phyloP scores from a whole-genome alignment of 2,329 filamentous ascomycete species.

The Mycosphaerella sp. region DNA sequence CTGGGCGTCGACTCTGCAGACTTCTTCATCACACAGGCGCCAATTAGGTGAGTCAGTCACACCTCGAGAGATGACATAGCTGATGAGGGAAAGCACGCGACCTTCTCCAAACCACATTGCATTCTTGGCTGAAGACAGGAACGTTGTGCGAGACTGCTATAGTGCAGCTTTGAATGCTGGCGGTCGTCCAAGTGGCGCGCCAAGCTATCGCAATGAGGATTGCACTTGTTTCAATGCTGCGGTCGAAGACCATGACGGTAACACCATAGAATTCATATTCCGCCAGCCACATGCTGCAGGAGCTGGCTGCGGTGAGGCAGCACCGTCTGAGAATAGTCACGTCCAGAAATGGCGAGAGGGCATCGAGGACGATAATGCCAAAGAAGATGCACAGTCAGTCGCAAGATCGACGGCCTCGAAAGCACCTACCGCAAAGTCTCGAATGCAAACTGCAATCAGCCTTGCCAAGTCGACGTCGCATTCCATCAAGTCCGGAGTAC shows the following conservation, averaged over 20 bases:
- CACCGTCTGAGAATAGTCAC: constrained; percentile 37
- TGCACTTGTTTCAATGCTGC: constrained; percentile 57
- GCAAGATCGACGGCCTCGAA: constrained; percentile 19
- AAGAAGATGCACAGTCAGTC: constrained; percentile 25
- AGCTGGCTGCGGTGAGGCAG: constrained; percentile 35
- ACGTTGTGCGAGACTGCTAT: constrained; percentile 66
- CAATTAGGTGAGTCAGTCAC: constrained; percentile 46
- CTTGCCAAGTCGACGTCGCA: constrained; percentile 25
- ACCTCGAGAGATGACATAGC: neutral
- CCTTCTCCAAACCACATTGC: constrained; percentile 40
- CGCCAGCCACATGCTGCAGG: constrained; percentile 35
- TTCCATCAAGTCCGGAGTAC: constrained; percentile 19
- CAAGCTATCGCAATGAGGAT: constrained; percentile 48
- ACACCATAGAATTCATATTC: constrained; percentile 73
- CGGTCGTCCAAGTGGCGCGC: constrained; percentile 53
- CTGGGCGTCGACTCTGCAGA: constrained; percentile 56
- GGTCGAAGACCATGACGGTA: constrained; percentile 72
- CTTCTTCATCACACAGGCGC: constrained; percentile 59
- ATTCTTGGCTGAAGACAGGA: constrained; percentile 61
- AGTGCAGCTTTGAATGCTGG: constrained; percentile 61
- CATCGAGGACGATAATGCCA: constrained; percentile 28
- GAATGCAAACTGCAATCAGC: constrained; percentile 24
- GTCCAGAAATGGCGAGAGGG: constrained; percentile 44
- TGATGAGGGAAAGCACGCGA: constrained; percentile 20
- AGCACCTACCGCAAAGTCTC: constrained; percentile 21